phyloP scores from a whole-genome alignment of 371 early-diverging fungal genomes.

The Massospora cicadina region DNA sequence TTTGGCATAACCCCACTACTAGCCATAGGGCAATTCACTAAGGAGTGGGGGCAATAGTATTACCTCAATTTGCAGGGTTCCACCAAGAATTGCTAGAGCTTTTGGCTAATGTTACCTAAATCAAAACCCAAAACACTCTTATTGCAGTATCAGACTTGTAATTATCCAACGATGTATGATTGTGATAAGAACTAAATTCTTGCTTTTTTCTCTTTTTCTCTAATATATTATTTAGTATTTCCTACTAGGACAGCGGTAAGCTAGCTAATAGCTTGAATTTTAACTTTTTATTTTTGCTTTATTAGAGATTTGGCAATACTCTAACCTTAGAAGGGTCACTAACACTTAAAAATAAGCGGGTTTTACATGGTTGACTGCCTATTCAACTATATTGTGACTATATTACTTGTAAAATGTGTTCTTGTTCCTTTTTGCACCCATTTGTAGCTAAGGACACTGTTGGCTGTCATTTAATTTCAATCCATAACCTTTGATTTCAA shows the following conservation, averaged over 20 bases:
- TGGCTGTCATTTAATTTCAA: constrained; percentile 75
- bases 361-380: constrained; percentile 43
- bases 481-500: constrained; percentile 87
- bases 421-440: constrained; percentile 58
- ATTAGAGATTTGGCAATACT: constrained; percentile 76
- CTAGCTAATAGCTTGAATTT: background rate
- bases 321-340: constrained; percentile 61
- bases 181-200: constrained; percentile 27
- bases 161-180: too few species aligned
- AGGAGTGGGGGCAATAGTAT: too few species aligned
- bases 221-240: constrained; percentile 33
- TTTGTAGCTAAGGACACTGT: constrained; percentile 67
- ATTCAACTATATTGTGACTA: constrained; percentile 77
- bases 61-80: too few species aligned
- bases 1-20: too few species aligned
- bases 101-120: too few species aligned
- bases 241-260: constrained; percentile 86
- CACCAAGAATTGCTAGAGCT: too few species aligned
- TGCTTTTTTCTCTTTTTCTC: background rate
- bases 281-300: background rate
- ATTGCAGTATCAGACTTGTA: too few species aligned
- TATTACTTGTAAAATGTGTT: constrained; percentile 64
- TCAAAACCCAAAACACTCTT: too few species aligned
- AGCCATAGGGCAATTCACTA: too few species aligned
- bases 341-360: constrained; percentile 38